A percentile compares a stretch with the other conserved stretches of the same genome.
Conservation (phyloP, 352 stramenopile species). For the Globisporangium emineosum region DNA sequence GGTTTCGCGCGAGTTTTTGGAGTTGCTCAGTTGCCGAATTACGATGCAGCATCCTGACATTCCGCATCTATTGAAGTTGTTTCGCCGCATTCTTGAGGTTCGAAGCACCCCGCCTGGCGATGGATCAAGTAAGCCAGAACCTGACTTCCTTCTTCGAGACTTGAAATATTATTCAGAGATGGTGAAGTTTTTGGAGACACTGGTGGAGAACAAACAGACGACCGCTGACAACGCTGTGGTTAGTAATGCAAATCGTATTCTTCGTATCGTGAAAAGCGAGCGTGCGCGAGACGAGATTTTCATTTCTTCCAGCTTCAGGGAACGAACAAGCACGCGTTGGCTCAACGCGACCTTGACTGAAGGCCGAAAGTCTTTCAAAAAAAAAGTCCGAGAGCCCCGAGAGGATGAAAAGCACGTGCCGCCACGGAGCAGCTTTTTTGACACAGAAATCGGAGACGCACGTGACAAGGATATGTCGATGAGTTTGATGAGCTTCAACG, state of each 20-base stretch:
- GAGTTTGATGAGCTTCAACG: conserved; percentile 40
- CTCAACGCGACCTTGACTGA: conserved; percentile 68
- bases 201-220: conserved; percentile 47
- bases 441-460: conserved; percentile 1
- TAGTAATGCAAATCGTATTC: conserved; percentile 71
- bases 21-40: conserved; percentile 70
- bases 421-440: conserved; percentile 1
- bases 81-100: conserved; percentile 73
- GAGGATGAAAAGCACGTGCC: conserved; percentile 4
- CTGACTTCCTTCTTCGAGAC: conserved; percentile 53
- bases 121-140: conserved; percentile 28
- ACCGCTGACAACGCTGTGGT: conserved; percentile 41
- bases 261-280: conserved; percentile 70
- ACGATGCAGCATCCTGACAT: conserved; percentile 71
- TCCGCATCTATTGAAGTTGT: conserved; percentile 59
- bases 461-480: conserved; percentile 3
- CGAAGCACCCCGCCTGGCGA: conserved; percentile 32
- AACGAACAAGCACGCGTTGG: conserved; percentile 51
- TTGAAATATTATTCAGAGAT: conserved; percentile 65
- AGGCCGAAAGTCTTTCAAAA: conserved; percentile 19
- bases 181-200: conserved; percentile 49
- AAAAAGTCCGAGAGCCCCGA: conserved; percentile 16
- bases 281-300: conserved; percentile 43
- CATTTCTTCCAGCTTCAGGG: conserved; percentile 59
- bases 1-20: conserved; percentile 63